Evolutionary conservation across 1,284 basidiomycete species (phyloP).

Genomic region (Fistulina hepatica): DNA sequence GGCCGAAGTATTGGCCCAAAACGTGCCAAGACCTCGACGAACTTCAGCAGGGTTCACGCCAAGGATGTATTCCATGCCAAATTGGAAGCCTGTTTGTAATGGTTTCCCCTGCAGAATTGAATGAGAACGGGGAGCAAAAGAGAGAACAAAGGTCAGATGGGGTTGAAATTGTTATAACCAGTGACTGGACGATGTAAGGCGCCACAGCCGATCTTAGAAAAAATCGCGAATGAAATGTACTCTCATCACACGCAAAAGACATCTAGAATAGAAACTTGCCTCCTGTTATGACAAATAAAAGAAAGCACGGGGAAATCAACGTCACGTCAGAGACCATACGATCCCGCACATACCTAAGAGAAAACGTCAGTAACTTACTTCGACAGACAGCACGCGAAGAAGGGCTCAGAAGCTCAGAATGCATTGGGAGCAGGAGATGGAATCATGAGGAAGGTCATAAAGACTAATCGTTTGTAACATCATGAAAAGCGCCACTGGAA

Average conservation of each 20-base stretch:
- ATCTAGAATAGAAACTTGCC: neutral
- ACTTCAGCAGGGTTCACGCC: conserved; percentile 27
- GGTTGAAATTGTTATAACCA: conserved; percentile 56
- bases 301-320: neutral
- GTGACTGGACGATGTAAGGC: conserved; percentile 45
- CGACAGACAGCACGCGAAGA: neutral
- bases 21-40: too few relatives aligned
- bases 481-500: conserved; percentile 15
- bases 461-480: conserved; percentile 46
- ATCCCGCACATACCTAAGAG: neutral
- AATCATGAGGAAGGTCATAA: conserved; percentile 39
- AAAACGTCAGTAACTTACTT: neutral
- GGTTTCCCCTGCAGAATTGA: conserved; percentile 33
- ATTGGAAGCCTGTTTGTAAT: conserved; percentile 56
- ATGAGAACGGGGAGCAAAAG: conserved; percentile 6
- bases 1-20: conserved; percentile 4
- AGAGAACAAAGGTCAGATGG: conserved; percentile 39
- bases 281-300: too few relatives aligned
- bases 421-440: conserved; percentile 21
- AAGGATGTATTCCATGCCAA: conserved; percentile 61
- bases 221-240: conserved; percentile 53
- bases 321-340: too few relatives aligned
- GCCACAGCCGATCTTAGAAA: conserved; percentile 40
- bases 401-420: conserved; percentile 6
- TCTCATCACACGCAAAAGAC: conserved; percentile 33